Evolutionary conservation across 2,329 filamentous ascomycete species (phyloP).

Genomic region (Hirsutella minnesotensis): DNA sequence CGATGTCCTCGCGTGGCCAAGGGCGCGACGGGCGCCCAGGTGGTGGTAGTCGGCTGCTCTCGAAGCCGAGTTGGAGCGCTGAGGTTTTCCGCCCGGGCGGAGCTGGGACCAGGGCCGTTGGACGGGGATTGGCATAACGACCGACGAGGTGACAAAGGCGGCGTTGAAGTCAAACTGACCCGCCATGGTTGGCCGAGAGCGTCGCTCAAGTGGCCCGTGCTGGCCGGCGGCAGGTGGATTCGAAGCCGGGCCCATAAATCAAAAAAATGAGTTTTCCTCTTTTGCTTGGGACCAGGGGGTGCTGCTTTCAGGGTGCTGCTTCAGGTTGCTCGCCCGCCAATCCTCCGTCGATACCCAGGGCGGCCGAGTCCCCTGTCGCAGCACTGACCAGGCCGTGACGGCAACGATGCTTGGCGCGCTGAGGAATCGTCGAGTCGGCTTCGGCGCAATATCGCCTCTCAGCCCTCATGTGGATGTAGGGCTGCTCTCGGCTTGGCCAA

Average conservation of each 20-base stretch:
- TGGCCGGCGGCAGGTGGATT: constrained; percentile 1
- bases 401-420: too few relatives aligned
- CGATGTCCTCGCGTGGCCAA: constrained; percentile 17
- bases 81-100: constrained; percentile 3
- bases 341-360: too few relatives aligned
- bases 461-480: too few relatives aligned
- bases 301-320: too few relatives aligned
- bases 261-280: background rate
- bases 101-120: constrained; percentile 3
- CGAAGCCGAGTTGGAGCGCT: constrained; percentile 6
- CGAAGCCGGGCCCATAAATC: background rate
- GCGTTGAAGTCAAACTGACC: constrained; percentile 2
- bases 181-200: constrained; percentile 2
- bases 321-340: too few relatives aligned
- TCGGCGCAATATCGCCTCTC: too few relatives aligned
- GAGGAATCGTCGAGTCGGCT: too few relatives aligned
- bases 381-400: too few relatives aligned
- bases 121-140: constrained; percentile 17
- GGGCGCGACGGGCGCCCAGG: background rate
- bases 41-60: background rate
- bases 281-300: too few relatives aligned
- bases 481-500: too few relatives aligned
- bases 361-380: too few relatives aligned
- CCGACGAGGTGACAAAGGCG: constrained; percentile 9
- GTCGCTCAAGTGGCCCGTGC: constrained; percentile 1